Evolutionary conservation across 371 early-diverging fungal genomes (phyloP), one percentile per base, ranked within the genome.

Genomic region (Batrachochytrium dendrobatidis): DNA sequence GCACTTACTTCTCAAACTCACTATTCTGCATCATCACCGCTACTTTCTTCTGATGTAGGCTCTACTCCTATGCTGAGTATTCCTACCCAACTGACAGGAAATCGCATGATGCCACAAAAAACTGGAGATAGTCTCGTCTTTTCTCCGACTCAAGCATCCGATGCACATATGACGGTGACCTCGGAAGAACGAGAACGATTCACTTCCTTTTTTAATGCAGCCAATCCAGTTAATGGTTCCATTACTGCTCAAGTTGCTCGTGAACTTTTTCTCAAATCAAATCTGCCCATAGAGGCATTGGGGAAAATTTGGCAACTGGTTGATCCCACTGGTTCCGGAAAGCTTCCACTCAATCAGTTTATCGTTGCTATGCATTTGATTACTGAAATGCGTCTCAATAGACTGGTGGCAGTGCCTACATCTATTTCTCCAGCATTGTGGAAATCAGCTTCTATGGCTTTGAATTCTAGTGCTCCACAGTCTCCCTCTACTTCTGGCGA

Each of bases 161-260:
- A n/a, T n/a, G n/a, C n/a, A n/a, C n/a, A n/a, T n/a, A 17, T 53
- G 32, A 51, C n/a, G n/a, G 66, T 89, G 5, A 62, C 78, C 24
- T 69, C 73, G 6, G 86, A 85, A 17, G 89, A 90, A 46, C 74
- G 76, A 56, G 64, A 72, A 55, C 78, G 87, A 54, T 92, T 88
- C 61, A 79, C 77, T 34, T 69, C 71, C 43, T 73, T 89, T 20
- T 93, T 91, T 60, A 74, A 84, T 10, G 74, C 75, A 28, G 82
- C 81, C 64, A 71, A 77, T 8, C 89, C 90, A 3, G 72, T 74
- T 4, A 79, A 84, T 34, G 89, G 89, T 4, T 66, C 80, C 5
- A 64, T 91, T 34, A 76, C 73, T 31, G 86, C 86, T 64, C 62
- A 69, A 12, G 63, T 65, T n/a, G 72, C 74, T 8, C 54, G 65